phyloP scores from a whole-genome alignment of 495 filamentous ascomycete genomes.

The Penicillium egyptiacum region DNA sequence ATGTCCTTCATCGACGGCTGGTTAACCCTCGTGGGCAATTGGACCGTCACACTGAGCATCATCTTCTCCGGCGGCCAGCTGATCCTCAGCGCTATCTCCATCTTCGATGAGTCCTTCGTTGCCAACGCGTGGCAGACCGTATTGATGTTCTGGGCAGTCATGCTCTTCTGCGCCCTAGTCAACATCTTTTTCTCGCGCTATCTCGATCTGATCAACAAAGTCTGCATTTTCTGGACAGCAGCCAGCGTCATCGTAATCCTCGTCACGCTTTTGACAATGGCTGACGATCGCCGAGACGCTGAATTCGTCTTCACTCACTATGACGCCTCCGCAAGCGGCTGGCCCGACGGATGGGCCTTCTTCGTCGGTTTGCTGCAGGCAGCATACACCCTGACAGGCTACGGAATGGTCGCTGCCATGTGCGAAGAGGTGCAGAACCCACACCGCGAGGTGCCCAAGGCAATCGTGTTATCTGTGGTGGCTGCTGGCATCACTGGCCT shows the following conservation, averaged over 20 bases:
- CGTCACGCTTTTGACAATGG: conserved; percentile 58
- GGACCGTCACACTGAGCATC: conserved; percentile 53
- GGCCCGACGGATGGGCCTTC: conserved; percentile 63
- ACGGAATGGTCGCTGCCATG: conserved; percentile 59
- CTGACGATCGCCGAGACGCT: conserved; percentile 48
- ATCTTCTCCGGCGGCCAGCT: conserved; percentile 57
- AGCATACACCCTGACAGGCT: conserved; percentile 61
- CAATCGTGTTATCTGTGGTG: conserved; percentile 68
- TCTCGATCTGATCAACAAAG: conserved; percentile 65
- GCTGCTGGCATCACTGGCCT: conserved; percentile 70
- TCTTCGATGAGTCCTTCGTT: conserved; percentile 62
- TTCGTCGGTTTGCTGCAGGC: conserved; percentile 62
- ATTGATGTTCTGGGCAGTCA: conserved; percentile 65
- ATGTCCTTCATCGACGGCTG: conserved; percentile 73
- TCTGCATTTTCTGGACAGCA: conserved; percentile 67
- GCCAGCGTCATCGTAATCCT: conserved; percentile 61
- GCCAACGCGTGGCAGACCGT: conserved; percentile 63
- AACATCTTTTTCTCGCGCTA: conserved; percentile 59
- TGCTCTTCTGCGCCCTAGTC: conserved; percentile 54
- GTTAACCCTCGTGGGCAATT: conserved; percentile 74
- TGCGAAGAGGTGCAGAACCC: conserved; percentile 70
- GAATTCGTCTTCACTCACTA: conserved; percentile 64
- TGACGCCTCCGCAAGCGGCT: conserved; percentile 57
- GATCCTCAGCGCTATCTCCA: conserved; percentile 59
- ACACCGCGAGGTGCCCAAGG: conserved; percentile 63